A percentile compares a stretch with the other conserved stretches of the same genome.
Conservation (phyloP, 176 grass and related monocot genomes). For the Otatea glauca region DNA sequence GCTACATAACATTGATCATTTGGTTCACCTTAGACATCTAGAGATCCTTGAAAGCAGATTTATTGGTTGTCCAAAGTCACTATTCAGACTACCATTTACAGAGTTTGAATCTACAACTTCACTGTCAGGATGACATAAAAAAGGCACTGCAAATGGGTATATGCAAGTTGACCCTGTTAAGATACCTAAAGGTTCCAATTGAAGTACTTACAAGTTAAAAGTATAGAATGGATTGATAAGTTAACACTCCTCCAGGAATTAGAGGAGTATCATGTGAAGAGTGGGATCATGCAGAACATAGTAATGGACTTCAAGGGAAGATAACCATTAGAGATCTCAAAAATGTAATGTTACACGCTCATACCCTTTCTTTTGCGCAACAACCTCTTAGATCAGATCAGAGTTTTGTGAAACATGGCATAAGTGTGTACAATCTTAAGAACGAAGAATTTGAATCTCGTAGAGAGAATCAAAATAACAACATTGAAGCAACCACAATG, state of each 20-base stretch:
- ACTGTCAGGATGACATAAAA: neutral
- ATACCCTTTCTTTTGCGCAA: too few species aligned
- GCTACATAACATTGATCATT: slow-evolving; percentile 30
- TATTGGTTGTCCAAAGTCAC: slow-evolving; percentile 28
- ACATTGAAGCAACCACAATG: too few species aligned
- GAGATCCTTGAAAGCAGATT: slow-evolving; percentile 22
- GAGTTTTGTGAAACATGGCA: too few species aligned
- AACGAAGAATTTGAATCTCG: too few species aligned
- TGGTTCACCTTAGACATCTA: slow-evolving; percentile 55
- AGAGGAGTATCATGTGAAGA: slow-evolving; percentile 16
- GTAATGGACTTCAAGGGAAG: slow-evolving; percentile 32
- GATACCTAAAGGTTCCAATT: slow-evolving; percentile 24
- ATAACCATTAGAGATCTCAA: slow-evolving; percentile 46
- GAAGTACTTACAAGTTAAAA: slow-evolving; percentile 17
- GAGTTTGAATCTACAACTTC: slow-evolving; percentile 4
- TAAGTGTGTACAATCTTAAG: too few species aligned
- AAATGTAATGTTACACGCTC: too few species aligned
- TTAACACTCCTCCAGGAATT: slow-evolving; percentile 30
- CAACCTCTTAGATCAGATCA: too few species aligned
- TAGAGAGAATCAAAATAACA: too few species aligned
- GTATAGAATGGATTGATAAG: slow-evolving; percentile 37
- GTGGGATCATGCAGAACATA: neutral
- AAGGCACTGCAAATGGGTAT: slow-evolving; percentile 26
- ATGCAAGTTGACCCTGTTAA: slow-evolving; percentile 44
- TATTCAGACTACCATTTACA: slow-evolving; percentile 54